phyloP scores from a whole-genome alignment of 805 yeast genomes.

The Tanozyma kutaoensis region DNA sequence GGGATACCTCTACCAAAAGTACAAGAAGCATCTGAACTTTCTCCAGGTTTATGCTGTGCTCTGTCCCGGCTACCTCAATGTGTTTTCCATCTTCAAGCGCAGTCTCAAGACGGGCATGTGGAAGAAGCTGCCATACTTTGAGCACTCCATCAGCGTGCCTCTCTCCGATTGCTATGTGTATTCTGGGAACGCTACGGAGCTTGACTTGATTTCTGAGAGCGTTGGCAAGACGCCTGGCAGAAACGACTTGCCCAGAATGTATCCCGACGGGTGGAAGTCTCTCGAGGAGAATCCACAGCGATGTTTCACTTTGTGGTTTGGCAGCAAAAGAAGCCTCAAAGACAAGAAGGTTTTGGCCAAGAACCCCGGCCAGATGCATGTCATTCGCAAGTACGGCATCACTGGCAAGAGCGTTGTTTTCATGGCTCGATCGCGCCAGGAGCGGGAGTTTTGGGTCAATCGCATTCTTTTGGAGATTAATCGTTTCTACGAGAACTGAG shows the following conservation, averaged over 20 bases:
- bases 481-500: too few relatives aligned
- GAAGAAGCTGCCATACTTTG: slow-evolving; percentile 33
- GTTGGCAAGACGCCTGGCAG: slow-evolving; percentile 41
- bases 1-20: slow-evolving; percentile 60
- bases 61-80: slow-evolving; percentile 54
- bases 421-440: slow-evolving; percentile 70
- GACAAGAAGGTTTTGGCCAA: slow-evolving; percentile 8
- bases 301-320: slow-evolving; percentile 80
- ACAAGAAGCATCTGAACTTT: slow-evolving; percentile 57
- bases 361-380: slow-evolving; percentile 30
- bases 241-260: slow-evolving; percentile 54
- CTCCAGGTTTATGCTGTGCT: slow-evolving; percentile 46
- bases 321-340: slow-evolving; percentile 33
- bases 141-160: slow-evolving; percentile 45
- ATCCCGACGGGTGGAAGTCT: slow-evolving; percentile 75
- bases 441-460: slow-evolving; percentile 72
- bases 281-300: slow-evolving; percentile 64
- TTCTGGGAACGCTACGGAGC: slow-evolving; percentile 49
- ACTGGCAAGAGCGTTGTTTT: slow-evolving; percentile 62
- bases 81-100: slow-evolving; percentile 41
- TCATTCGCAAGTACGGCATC: slow-evolving; percentile 45
- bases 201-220: slow-evolving; percentile 38
- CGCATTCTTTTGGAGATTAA: slow-evolving; percentile 31
- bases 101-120: slow-evolving; percentile 30
- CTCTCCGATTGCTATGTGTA: slow-evolving; percentile 61